Evolutionary conservation across 2,329 filamentous ascomycete genomes (phyloP).

Genomic region (Sphaerostilbella broomeana): DNA sequence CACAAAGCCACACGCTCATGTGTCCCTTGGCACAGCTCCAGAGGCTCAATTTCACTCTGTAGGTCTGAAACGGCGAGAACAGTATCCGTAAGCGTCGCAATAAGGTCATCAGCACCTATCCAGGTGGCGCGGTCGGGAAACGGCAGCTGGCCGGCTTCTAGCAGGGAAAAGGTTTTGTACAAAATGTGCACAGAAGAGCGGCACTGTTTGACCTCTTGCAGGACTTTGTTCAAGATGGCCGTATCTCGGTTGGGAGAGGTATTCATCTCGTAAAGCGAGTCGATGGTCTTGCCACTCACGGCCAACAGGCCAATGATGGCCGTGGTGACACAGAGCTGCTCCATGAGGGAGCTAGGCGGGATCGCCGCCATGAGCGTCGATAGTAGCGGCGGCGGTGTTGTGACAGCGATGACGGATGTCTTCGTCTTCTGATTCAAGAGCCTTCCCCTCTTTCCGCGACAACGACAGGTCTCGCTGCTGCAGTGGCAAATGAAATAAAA

Average conservation of each 20-base stretch:
- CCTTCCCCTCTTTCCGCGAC: too few species aligned
- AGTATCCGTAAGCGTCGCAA: constrained; percentile 30
- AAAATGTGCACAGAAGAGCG: constrained; percentile 32
- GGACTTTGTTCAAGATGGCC: constrained; percentile 23
- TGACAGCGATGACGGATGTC: not conserved
- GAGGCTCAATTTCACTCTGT: constrained; percentile 22
- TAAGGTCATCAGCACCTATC: constrained; percentile 30
- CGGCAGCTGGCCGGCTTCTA: constrained; percentile 28
- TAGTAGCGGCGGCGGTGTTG: constrained; percentile 2
- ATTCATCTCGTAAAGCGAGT: constrained; percentile 30
- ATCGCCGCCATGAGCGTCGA: constrained; percentile 1
- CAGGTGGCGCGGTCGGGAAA: constrained; percentile 30
- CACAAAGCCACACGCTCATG: constrained; percentile 10
- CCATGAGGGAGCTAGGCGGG: constrained; percentile 11
- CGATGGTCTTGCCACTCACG: constrained; percentile 28
- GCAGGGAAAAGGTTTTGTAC: constrained; percentile 28
- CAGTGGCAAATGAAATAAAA: too few species aligned
- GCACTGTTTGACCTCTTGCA: constrained; percentile 32
- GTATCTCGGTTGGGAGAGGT: constrained; percentile 23
- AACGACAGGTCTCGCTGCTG: too few species aligned
- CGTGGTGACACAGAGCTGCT: constrained; percentile 29
- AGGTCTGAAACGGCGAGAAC: constrained; percentile 31
- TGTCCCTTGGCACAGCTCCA: constrained; percentile 10
- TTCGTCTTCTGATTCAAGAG: too few species aligned
- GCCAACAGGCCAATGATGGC: constrained; percentile 33